These are phyloP conservation scores for Ceriops tagal DNA, from an alignment of 345 rosid species.

Conservation along the genomic window DNA sequence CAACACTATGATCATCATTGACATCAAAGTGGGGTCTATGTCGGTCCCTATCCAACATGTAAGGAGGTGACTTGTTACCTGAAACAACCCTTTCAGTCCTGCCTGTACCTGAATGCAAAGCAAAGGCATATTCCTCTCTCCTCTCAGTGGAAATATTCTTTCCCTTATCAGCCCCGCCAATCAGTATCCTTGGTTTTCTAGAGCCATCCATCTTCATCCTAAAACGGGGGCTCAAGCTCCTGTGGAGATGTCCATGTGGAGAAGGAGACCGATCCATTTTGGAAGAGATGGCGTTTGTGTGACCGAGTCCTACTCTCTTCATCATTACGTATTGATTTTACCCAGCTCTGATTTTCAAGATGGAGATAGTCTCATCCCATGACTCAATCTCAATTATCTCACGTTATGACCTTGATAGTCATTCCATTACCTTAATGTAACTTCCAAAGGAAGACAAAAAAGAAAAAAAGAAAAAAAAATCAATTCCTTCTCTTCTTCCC, in stretches of 20 bases:
- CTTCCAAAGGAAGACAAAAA: too few relatives aligned
- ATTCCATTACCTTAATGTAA: too few relatives aligned
- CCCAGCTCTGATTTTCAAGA: too few relatives aligned
- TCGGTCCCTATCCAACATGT: constrained; percentile 17
- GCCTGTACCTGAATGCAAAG: constrained; percentile 30
- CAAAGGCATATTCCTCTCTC: constrained; percentile 25
- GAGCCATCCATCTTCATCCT: constrained; percentile 26
- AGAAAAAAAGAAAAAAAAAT: too few relatives aligned
- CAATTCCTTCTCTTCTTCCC: too few relatives aligned
- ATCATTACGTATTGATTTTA: too few relatives aligned
- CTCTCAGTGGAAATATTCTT: constrained; percentile 18
- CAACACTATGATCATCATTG: constrained; percentile 3
- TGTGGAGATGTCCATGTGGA: constrained; percentile 6
- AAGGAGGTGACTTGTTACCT: constrained; percentile 45
- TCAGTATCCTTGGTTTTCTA: constrained; percentile 19
- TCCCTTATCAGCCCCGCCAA: constrained; percentile 2
- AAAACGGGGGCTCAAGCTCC: constrained; percentile 42
- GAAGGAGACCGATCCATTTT: constrained; percentile 4
- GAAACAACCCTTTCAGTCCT: constrained; percentile 25
- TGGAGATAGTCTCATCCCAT: too few relatives aligned
- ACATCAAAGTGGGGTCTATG: constrained; percentile 29
- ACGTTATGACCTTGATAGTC: too few relatives aligned
- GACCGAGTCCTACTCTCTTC: too few relatives aligned
- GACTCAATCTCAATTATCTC: too few relatives aligned
- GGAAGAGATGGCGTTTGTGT: too few relatives aligned